Conservation (phyloP, 1,139 yeast genomes). For the Yamadazyma oceani region DNA sequence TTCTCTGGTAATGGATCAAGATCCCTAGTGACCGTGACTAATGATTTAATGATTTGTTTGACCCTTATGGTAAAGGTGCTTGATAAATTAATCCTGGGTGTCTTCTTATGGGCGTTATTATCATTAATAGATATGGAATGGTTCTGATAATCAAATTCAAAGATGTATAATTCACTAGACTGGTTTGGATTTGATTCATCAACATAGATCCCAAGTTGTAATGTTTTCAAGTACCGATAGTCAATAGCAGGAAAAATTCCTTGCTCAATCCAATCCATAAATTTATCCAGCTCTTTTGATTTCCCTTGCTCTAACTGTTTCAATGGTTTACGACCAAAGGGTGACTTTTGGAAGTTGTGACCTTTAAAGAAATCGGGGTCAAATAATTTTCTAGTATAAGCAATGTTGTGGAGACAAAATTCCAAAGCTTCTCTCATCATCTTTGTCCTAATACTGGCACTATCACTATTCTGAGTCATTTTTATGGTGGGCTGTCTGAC, state of each 20-base stretch:
- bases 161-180: constrained; percentile 49
- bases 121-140: no score
- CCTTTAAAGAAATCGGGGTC: neutral
- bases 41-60: constrained; percentile 46
- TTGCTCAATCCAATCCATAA: constrained; percentile 43
- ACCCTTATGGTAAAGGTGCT: constrained; percentile 21
- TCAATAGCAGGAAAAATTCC: constrained; percentile 48
- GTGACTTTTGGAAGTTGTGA: neutral
- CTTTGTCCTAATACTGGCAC: no score
- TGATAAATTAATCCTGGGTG: neutral
- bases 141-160: constrained; percentile 48
- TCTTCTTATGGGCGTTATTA: neutral
- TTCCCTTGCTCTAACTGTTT: neutral
- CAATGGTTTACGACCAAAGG: neutral
- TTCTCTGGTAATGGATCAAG: constrained; percentile 48
- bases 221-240: constrained; percentile 38
- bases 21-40: constrained; percentile 53
- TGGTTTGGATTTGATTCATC: constrained; percentile 37
- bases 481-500: no score
- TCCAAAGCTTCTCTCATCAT: constrained; percentile 4
- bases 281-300: neutral
- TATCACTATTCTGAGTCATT: no score
- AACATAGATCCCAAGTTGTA: constrained; percentile 45
- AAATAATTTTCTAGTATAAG: constrained; percentile 6
- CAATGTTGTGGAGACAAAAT: no score